Base-by-base conservation (phyloP, 2,329 filamentous ascomycete genomes). In the Ceratocystis harringtonii region DNA sequence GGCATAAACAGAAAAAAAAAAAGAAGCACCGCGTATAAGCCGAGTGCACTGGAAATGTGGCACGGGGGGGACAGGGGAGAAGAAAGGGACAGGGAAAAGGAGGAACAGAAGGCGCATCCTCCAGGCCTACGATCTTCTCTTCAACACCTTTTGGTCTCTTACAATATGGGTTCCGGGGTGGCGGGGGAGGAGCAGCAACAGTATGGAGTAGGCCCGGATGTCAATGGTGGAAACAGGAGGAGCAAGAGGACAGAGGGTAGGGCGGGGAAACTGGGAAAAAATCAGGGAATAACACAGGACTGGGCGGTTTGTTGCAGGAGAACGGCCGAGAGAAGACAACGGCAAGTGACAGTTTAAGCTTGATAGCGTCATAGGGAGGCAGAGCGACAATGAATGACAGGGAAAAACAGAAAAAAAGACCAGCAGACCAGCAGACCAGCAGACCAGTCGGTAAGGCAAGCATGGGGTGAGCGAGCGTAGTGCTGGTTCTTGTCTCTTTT, bases 1-100 rank as follows among this genome's bases (percentile, higher is more conserved):
- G n/a, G 10, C 17, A 50, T 22, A 50, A 28, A 52, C 12, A 30
- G 22, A 55, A 52, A 52, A 58, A 58, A 58, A 58, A 58, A 58
- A 58, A 58, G 52, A 58, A 58, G 25, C 52, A 58, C 52, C 52
- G 52, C 52, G 52, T 58, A 58, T 58, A 58, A 58, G 52, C 52
- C 52, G 52, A 58, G 52, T 58, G 25, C 52, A 58, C 52, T 32
- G 52, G 30, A 58, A 58, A 58, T 17, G 52, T 58, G 52, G 52
- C 52, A 36, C 52, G 28, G 52, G 5, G 52, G 32, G 32, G 19
- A 10, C 12, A 25, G 32, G 5, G 28, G 52, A 58, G 32, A 17
- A 32, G 30, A 28, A 28, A 57, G 28, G 25, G 50, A 25, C 6
- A 12, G 52, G 32, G 6, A 36, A 58, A 58, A 58, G 17, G 17